Conservation (phyloP, 164 flowering plant genomes). For the Stephania japonica region DNA sequence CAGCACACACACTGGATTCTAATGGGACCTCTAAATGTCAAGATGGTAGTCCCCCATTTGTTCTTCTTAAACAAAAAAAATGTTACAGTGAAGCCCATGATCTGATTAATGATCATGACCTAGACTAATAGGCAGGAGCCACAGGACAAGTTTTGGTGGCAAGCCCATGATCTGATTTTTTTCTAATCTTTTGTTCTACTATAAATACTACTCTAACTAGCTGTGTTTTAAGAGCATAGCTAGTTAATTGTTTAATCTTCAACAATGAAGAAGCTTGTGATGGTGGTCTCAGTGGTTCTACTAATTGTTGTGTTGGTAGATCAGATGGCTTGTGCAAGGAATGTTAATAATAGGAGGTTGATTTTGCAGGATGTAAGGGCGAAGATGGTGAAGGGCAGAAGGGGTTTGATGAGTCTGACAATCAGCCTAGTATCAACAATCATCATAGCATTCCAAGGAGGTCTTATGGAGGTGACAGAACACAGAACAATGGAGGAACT, state of each 20-base stretch:
- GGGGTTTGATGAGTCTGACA: not conserved
- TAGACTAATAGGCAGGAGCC: not conserved
- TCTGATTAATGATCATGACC: too few relatives aligned
- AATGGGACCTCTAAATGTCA: not conserved
- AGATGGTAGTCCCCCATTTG: conserved; percentile 3
- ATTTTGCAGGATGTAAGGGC: not conserved
- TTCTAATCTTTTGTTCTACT: not conserved
- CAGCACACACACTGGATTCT: not conserved
- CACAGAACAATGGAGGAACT: not conserved
- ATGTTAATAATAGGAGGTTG: conserved; percentile 7
- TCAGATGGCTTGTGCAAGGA: not conserved
- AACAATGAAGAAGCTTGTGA: not conserved
- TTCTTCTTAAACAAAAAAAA: not conserved
- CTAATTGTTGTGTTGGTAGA: not conserved
- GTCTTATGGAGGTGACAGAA: not conserved
- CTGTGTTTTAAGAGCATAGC: not conserved
- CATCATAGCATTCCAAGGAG: conserved; percentile 15
- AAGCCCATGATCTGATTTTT: conserved; percentile 12
- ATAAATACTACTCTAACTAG: not conserved
- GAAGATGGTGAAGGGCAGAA: not conserved
- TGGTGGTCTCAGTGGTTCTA: not conserved
- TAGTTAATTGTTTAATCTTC: not conserved
- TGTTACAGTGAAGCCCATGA: not conserved
- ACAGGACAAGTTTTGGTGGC: conserved; percentile 10
- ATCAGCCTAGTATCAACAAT: conserved; percentile 1